Conservation (phyloP, 1,284 basidiomycete genomes). For the Tetrapyrgos nigripes region DNA sequence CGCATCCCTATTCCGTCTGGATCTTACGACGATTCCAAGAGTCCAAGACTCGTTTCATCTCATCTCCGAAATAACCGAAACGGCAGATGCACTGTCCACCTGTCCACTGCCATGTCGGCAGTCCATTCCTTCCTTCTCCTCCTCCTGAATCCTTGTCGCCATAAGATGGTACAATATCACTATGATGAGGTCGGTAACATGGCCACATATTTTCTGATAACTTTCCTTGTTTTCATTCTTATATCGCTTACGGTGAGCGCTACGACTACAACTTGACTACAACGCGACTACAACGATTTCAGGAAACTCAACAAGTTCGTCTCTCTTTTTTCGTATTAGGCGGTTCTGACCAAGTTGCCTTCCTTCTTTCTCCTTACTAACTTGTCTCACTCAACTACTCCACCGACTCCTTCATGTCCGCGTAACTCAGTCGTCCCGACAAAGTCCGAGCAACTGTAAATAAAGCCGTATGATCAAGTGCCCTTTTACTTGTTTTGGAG, state of each 20-base stretch:
- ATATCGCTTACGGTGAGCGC: conserved; percentile 74
- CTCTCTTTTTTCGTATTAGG: background rate
- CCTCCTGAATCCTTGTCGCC: too few species aligned
- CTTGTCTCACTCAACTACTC: too few species aligned
- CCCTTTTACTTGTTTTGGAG: conserved; percentile 33
- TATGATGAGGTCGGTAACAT: conserved; percentile 92
- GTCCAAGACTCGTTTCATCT: too few species aligned
- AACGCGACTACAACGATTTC: background rate
- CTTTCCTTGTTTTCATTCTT: conserved; percentile 83
- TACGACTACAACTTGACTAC: conserved; percentile 8
- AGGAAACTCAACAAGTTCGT: conserved; percentile 57
- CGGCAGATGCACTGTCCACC: too few species aligned
- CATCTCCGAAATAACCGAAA: too few species aligned
- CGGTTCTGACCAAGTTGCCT: too few species aligned
- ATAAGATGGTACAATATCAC: conserved; percentile 84
- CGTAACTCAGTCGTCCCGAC: conserved; percentile 85
- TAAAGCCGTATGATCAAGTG: conserved; percentile 88
- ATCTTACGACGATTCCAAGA: too few species aligned
- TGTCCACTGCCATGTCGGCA: too few species aligned
- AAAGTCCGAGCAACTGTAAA: conserved; percentile 89
- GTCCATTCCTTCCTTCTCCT: too few species aligned
- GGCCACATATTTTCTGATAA: conserved; percentile 89
- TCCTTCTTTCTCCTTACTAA: too few species aligned
- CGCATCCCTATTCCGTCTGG: too few species aligned
- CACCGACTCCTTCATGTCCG: conserved; percentile 8